Evolutionary conservation across 176 grass and related monocot genomes (phyloP).

Genomic region (bread wheat (Triticum aestivum)): DNA sequence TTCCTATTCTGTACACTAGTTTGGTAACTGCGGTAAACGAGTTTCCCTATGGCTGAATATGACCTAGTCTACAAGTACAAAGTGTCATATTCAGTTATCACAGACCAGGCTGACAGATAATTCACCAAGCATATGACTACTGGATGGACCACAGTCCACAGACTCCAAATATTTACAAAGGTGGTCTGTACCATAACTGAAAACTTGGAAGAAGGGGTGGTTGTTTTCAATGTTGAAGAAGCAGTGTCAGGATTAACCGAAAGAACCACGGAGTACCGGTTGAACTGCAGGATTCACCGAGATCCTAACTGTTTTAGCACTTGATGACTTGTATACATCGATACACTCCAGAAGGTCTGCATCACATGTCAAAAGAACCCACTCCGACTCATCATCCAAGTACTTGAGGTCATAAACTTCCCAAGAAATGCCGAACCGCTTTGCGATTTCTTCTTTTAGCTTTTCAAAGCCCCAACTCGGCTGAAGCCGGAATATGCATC

Average conservation of each 20-base stretch:
- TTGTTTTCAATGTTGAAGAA: constrained; percentile 13
- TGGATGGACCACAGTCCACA: constrained; percentile 29
- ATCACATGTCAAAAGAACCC: constrained; percentile 93
- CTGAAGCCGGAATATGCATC: constrained; percentile 86
- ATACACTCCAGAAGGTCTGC: constrained; percentile 87
- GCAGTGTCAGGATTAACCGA: constrained; percentile 39
- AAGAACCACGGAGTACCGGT: constrained; percentile 32
- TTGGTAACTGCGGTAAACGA: constrained; percentile 12
- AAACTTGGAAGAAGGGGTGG: constrained; percentile 22
- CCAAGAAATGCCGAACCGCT: constrained; percentile 54
- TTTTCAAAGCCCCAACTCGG: constrained; percentile 63
- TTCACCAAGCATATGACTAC: neutral
- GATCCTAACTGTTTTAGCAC: constrained; percentile 68
- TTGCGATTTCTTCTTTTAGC: constrained; percentile 77
- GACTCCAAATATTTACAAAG: constrained; percentile 27
- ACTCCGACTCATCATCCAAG: constrained; percentile 96
- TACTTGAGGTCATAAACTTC: constrained; percentile 62
- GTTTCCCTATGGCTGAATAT: constrained; percentile 11
- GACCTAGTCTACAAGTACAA: constrained; percentile 13
- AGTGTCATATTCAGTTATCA: constrained; percentile 7
- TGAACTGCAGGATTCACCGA: constrained; percentile 47
- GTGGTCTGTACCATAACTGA: constrained; percentile 10
- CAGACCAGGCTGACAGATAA: neutral
- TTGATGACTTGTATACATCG: constrained; percentile 75
- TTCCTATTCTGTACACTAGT: constrained; percentile 39